A percentile compares a stretch with the other conserved stretches of the same genome.
Evolutionary conservation across 1,284 basidiomycete genomes (phyloP).

Genomic region (Cutaneotrichosporon arboriforme): DNA sequence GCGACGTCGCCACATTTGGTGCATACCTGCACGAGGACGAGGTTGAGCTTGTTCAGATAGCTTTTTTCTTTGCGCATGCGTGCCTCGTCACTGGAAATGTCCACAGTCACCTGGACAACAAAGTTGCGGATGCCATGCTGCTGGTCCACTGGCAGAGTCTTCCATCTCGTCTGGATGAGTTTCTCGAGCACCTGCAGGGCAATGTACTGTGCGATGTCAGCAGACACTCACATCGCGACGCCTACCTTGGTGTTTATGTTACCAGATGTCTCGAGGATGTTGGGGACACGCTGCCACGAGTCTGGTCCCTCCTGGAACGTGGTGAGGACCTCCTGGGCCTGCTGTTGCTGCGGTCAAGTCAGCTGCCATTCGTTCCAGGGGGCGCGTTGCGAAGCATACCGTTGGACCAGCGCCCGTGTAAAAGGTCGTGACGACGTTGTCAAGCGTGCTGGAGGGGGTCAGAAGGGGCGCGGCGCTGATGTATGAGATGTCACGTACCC

Average conservation of each 20-base stretch:
- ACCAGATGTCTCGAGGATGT: slow-evolving; percentile 77
- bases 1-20: background rate
- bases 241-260: slow-evolving; percentile 87
- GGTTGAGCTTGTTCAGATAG: slow-evolving; percentile 94
- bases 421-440: slow-evolving; percentile 78
- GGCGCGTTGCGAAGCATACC: slow-evolving; percentile 50
- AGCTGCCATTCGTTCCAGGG: background rate
- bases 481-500: slow-evolving; percentile 27
- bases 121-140: slow-evolving; percentile 96
- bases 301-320: slow-evolving; percentile 98
- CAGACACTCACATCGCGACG: background rate
- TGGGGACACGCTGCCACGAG: slow-evolving; percentile 94
- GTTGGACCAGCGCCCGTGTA: slow-evolving; percentile 71
- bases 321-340: slow-evolving; percentile 82
- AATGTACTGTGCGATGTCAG: slow-evolving; percentile 66
- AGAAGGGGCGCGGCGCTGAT: background rate
- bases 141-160: slow-evolving; percentile 88
- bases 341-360: slow-evolving; percentile 64
- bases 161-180: slow-evolving; percentile 92
- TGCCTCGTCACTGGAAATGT: slow-evolving; percentile 81
- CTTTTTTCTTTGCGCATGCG: slow-evolving; percentile 87
- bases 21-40: slow-evolving; percentile 85
- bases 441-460: slow-evolving; percentile 56
- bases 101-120: slow-evolving; percentile 87
- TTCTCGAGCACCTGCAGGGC: slow-evolving; percentile 92